phyloP scores from a whole-genome alignment of 768 basidiomycete species.

The Solioccasus polychromus region DNA sequence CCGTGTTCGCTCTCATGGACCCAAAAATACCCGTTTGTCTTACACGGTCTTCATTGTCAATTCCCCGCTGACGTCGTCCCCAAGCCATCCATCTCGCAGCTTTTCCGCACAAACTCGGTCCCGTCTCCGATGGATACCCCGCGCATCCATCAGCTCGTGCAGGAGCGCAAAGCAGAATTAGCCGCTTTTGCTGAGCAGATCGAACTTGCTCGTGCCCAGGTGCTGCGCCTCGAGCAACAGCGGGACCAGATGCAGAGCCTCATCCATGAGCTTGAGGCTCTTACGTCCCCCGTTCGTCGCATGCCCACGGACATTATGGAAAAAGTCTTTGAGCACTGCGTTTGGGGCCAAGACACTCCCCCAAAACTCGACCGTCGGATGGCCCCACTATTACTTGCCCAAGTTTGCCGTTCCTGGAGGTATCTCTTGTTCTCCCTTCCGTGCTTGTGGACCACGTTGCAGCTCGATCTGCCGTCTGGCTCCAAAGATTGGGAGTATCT shows the following conservation, averaged over 20 bases:
- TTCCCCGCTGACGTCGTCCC: not conserved
- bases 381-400: constrained; percentile 26
- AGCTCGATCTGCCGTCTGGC: constrained; percentile 21
- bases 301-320: constrained; percentile 31
- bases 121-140: constrained; percentile 24
- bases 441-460: constrained; percentile 22
- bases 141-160: constrained; percentile 13
- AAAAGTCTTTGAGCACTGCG: constrained; percentile 24
- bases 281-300: constrained; percentile 29
- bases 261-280: constrained; percentile 25
- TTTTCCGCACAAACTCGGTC: constrained; percentile 28
- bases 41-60: not conserved
- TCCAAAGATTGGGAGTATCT: constrained; percentile 23
- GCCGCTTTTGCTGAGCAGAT: constrained; percentile 17
- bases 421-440: constrained; percentile 28
- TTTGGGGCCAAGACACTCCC: constrained; percentile 8
- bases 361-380: constrained; percentile 10
- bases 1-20: constrained; percentile 4
- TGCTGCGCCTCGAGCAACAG: constrained; percentile 18
- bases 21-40: constrained; percentile 23
- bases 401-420: constrained; percentile 33
- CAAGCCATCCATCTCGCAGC: constrained; percentile 25
- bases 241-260: constrained; percentile 7
- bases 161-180: constrained; percentile 16
- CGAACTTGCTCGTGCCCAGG: constrained; percentile 19